Conservation (phyloP, 2,329 filamentous ascomycete species). For the Knoxdaviesia capensis region DNA sequence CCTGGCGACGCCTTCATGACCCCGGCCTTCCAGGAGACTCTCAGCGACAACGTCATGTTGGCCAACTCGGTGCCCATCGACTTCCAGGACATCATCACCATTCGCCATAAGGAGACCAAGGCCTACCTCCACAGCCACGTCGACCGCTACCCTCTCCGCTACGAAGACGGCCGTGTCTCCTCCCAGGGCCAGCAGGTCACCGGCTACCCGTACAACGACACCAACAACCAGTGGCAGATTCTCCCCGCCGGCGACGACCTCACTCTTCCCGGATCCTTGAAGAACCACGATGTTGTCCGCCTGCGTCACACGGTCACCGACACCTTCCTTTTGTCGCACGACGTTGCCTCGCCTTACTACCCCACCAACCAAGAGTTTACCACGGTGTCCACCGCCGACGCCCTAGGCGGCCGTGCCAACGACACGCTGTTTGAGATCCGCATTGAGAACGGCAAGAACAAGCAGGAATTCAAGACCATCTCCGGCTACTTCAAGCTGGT, state of each 20-base stretch:
- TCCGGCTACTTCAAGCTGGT: slow-evolving; percentile 90
- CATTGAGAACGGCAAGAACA: slow-evolving; percentile 66
- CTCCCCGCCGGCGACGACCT: slow-evolving; percentile 46
- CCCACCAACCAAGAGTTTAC: slow-evolving; percentile 99
- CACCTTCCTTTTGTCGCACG: slow-evolving; percentile 73
- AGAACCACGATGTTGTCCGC: slow-evolving; percentile 69
- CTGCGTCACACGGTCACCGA: slow-evolving; percentile 76
- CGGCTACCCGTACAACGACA: slow-evolving; percentile 94
- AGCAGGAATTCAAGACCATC: slow-evolving; percentile 74
- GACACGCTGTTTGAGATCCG: slow-evolving; percentile 88
- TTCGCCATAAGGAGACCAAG: slow-evolving; percentile 95
- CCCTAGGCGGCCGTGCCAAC: slow-evolving; percentile 52
- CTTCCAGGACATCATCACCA: slow-evolving; percentile 73
- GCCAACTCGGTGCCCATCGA: slow-evolving; percentile 70
- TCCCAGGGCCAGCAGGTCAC: slow-evolving; percentile 97
- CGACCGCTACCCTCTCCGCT: slow-evolving; percentile 77
- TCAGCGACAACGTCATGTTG: slow-evolving; percentile 87
- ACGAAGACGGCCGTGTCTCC: slow-evolving; percentile 92
- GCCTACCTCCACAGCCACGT: slow-evolving; percentile 86
- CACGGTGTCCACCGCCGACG: slow-evolving; percentile 52
- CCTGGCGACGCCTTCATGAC: slow-evolving; percentile 98
- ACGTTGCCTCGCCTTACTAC: slow-evolving; percentile 89
- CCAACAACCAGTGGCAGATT: slow-evolving; percentile 97
- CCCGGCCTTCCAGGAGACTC: slow-evolving; percentile 90
- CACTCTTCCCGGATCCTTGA: slow-evolving; percentile 30